Conservation (phyloP, 2,329 filamentous ascomycete genomes). For the Hypoxylon sp. region DNA sequence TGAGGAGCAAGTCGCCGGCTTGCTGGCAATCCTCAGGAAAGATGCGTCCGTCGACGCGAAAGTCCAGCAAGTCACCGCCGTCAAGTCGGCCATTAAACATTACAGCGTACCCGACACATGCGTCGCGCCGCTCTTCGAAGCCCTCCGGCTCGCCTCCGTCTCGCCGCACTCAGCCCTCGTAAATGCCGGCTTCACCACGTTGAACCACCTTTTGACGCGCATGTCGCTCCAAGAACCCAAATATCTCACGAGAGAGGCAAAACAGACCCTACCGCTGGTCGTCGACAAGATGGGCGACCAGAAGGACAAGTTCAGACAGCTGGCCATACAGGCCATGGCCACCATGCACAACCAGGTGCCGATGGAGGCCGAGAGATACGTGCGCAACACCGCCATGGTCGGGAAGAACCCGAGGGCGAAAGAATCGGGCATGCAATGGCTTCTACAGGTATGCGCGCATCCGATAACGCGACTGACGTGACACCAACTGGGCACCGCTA, state of each 20-base stretch:
- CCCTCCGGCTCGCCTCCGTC: slow-evolving; percentile 75
- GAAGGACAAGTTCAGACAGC: slow-evolving; percentile 81
- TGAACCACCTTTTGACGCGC: slow-evolving; percentile 87
- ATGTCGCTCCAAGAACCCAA: slow-evolving; percentile 85
- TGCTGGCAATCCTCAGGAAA: slow-evolving; percentile 61
- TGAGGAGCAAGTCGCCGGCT: slow-evolving; percentile 65
- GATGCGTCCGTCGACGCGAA: slow-evolving; percentile 75
- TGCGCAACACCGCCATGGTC: slow-evolving; percentile 79
- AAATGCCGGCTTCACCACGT: slow-evolving; percentile 84
- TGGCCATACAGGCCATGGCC: slow-evolving; percentile 77
- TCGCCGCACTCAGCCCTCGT: slow-evolving; percentile 81
- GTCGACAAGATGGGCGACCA: slow-evolving; percentile 87
- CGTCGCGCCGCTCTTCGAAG: slow-evolving; percentile 81
- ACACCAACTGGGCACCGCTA: slow-evolving; percentile 35
- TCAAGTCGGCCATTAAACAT: slow-evolving; percentile 93
- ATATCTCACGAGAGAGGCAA: slow-evolving; percentile 72
- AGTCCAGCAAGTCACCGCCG: slow-evolving; percentile 72
- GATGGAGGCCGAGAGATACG: slow-evolving; percentile 78
- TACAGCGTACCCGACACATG: slow-evolving; percentile 82
- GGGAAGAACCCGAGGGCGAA: slow-evolving; percentile 86
- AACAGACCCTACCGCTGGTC: slow-evolving; percentile 75
- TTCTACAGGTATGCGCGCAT: slow-evolving; percentile 68
- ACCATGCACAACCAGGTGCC: slow-evolving; percentile 78
- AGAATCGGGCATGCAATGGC: slow-evolving; percentile 84
- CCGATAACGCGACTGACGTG: slow-evolving; percentile 1